Conservation (phyloP, 768 basidiomycete genomes). For the Lanmaoa pseudosensibilis region DNA sequence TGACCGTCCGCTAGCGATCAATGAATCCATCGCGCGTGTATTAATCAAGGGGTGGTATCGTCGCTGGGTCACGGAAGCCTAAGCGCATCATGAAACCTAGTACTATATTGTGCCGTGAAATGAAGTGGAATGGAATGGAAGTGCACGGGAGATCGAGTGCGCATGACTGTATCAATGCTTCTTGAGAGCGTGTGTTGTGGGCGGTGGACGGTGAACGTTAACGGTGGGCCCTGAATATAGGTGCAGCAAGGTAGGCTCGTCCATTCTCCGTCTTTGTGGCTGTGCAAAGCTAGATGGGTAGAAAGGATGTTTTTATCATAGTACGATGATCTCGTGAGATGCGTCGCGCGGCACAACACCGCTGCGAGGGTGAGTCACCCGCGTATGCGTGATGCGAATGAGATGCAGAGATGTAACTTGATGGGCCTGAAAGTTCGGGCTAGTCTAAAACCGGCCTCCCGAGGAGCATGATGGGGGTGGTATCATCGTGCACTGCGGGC, state of each 20-base stretch:
- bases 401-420: neutral
- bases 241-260: neutral
- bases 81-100: neutral
- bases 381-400: neutral
- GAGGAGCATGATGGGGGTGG: neutral
- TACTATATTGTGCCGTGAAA: neutral
- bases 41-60: neutral
- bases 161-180: neutral
- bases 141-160: neutral
- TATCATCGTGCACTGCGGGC: neutral
- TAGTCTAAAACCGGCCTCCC: neutral
- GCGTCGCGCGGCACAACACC: neutral
- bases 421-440: neutral
- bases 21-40: conserved; percentile 15
- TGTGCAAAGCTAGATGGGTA: neutral
- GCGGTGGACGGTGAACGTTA: neutral
- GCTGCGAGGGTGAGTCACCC: neutral
- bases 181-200: conserved; percentile 2
- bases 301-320: neutral
- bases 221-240: neutral
- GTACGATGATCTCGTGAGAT: neutral
- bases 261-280: neutral
- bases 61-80: conserved; percentile 14
- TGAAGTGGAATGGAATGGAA: conserved; percentile 17
- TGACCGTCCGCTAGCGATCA: conserved; percentile 5